Evolutionary conservation across 495 filamentous ascomycete species (phyloP).

Genomic region (Penicillium paradoxum): DNA sequence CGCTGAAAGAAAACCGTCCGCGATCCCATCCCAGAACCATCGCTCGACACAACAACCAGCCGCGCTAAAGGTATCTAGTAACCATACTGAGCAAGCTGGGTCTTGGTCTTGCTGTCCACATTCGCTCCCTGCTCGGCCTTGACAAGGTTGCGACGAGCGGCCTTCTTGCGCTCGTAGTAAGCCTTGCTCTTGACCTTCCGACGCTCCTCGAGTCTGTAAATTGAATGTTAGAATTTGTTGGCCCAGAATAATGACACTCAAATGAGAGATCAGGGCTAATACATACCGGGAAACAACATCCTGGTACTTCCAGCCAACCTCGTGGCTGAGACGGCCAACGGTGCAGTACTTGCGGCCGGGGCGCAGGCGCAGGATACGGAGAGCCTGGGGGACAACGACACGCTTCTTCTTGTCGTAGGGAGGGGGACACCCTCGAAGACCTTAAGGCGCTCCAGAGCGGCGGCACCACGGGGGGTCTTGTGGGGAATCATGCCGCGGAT

Average conservation of each 20-base stretch:
- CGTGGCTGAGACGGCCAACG: conserved; percentile 93
- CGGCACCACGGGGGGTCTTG: conserved; percentile 96
- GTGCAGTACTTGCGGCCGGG: conserved; percentile 99
- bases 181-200: conserved; percentile 97
- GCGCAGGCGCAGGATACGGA: conserved; percentile 89
- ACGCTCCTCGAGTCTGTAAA: conserved; percentile 88
- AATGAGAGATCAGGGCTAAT: conserved; percentile 1
- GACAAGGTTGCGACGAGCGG: conserved; percentile 75
- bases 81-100: conserved; percentile 64
- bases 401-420: conserved; percentile 99
- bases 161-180: conserved; percentile 99
- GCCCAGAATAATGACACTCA: neutral
- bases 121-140: conserved; percentile 89
- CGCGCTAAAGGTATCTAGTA: conserved; percentile 57
- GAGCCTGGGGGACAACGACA: conserved; percentile 96
- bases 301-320: conserved; percentile 99
- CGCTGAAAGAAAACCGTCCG: conserved; percentile 46
- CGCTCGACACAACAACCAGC: conserved; percentile 46
- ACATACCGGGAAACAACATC: conserved; percentile 95
- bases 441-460: conserved; percentile 96
- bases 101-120: conserved; percentile 70
- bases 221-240: conserved; percentile 2
- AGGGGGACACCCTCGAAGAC: conserved; percentile 99
- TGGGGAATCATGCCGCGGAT: conserved; percentile 99
- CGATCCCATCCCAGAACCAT: conserved; percentile 43